Conservation (phyloP, 148 eudicot species). For the Rhododendron mucronatum region DNA sequence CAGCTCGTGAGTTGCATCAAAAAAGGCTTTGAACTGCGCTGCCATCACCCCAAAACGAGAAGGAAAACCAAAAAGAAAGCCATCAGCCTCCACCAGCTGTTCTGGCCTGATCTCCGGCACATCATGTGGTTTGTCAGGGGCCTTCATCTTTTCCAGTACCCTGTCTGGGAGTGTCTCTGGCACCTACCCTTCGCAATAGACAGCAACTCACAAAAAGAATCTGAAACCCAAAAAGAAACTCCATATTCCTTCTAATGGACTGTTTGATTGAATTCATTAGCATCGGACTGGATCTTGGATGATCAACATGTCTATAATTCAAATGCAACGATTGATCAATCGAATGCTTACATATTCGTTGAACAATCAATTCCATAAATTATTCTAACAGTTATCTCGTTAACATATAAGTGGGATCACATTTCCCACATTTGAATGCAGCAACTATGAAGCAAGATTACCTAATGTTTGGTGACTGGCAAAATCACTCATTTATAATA, state of each 20-base stretch:
- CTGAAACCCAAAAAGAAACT: neutral
- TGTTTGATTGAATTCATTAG: neutral
- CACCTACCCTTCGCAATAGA: slow-evolving; percentile 26
- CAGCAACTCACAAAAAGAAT: neutral
- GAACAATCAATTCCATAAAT: neutral
- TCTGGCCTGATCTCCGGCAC: slow-evolving; percentile 50
- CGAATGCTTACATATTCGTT: neutral
- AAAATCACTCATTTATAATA: too few species aligned
- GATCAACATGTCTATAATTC: neutral
- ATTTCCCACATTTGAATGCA: neutral
- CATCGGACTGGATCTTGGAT: neutral
- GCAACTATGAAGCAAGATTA: too few species aligned
- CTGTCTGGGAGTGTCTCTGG: slow-evolving; percentile 54
- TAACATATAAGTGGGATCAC: neutral
- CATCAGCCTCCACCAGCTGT: slow-evolving; percentile 64
- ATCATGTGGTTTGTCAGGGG: slow-evolving; percentile 54
- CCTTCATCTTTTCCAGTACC: slow-evolving; percentile 61
- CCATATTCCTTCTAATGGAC: neutral
- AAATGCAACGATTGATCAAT: neutral
- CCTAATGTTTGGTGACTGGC: too few species aligned
- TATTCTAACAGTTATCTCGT: neutral
- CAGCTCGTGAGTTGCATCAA: slow-evolving; percentile 45
- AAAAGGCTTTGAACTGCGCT: slow-evolving; percentile 60
- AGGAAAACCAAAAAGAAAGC: slow-evolving; percentile 67
- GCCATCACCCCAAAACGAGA: slow-evolving; percentile 80